These are phyloP conservation scores for Curvularia spicifera DNA, from an alignment of 2,329 filamentous ascomycete species.

Conservation along the genomic window DNA sequence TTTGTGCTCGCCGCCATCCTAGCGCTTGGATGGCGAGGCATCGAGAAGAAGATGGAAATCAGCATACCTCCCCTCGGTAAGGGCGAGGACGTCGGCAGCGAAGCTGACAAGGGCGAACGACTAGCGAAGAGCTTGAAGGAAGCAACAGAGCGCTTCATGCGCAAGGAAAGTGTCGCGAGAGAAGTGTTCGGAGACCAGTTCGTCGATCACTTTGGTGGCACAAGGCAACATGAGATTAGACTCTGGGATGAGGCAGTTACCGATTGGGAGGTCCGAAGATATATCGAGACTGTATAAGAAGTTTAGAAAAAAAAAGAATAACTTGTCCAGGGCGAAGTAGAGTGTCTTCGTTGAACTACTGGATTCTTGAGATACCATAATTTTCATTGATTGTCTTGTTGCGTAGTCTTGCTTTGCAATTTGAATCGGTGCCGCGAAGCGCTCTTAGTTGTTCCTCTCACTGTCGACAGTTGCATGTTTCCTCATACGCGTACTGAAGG, in stretches of 20 bases:
- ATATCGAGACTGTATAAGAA: slow-evolving; percentile 46
- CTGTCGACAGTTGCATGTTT: background rate
- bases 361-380: background rate
- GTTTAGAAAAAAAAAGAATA: background rate
- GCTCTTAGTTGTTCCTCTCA: background rate
- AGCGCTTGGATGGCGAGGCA: slow-evolving; percentile 85
- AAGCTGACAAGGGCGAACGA: slow-evolving; percentile 72
- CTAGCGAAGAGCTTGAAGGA: slow-evolving; percentile 86
- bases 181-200: slow-evolving; percentile 95
- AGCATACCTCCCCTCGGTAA: slow-evolving; percentile 81
- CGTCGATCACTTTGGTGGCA: slow-evolving; percentile 93
- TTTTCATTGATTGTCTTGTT: background rate
- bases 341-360: background rate
- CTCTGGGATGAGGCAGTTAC: slow-evolving; percentile 96
- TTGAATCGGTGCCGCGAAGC: background rate
- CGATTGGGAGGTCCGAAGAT: slow-evolving; percentile 75
- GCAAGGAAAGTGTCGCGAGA: slow-evolving; percentile 82
- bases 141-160: slow-evolving; percentile 78
- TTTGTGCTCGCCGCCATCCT: slow-evolving; percentile 86
- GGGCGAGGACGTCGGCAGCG: slow-evolving; percentile 79
- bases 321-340: background rate
- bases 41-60: slow-evolving; percentile 90
- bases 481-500: background rate
- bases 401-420: background rate
- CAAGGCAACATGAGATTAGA: slow-evolving; percentile 86